Percentiles rank a stretch among this genome's conserved stretches.
Conservation (phyloP, 345 rosid species). For the Sisymbrium altissimum region DNA sequence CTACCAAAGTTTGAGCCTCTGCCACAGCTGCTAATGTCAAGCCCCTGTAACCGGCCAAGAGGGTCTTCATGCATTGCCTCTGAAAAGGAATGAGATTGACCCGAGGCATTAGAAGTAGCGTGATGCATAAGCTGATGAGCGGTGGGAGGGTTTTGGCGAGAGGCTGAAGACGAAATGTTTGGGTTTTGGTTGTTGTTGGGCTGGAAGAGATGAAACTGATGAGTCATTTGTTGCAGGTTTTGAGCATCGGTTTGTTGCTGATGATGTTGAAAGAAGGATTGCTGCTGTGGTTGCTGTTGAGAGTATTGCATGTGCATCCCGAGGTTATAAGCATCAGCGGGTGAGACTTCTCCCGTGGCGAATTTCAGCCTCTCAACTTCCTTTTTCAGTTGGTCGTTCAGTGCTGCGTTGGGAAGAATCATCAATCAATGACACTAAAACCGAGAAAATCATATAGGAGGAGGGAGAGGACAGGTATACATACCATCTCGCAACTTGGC, state of each 20-base stretch:
- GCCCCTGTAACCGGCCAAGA: slow-evolving; percentile 73
- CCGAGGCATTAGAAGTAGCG: slow-evolving; percentile 24
- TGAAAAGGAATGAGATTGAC: slow-evolving; percentile 45
- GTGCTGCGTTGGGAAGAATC: slow-evolving; percentile 41
- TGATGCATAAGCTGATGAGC: slow-evolving; percentile 42
- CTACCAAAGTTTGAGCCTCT: slow-evolving; percentile 61
- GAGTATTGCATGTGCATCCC: slow-evolving; percentile 60
- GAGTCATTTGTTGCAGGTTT: slow-evolving; percentile 51
- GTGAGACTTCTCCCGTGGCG: slow-evolving; percentile 71
- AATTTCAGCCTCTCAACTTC: slow-evolving; percentile 84
- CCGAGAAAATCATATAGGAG: neutral
- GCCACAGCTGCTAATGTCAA: slow-evolving; percentile 66
- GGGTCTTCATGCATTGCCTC: slow-evolving; percentile 68
- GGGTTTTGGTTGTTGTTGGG: slow-evolving; percentile 33
- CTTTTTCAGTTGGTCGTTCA: slow-evolving; percentile 80
- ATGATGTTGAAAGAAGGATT: slow-evolving; percentile 48
- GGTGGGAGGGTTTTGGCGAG: slow-evolving; percentile 26
- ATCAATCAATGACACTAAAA: neutral
- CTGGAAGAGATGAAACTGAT: slow-evolving; percentile 55
- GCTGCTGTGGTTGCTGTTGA: slow-evolving; percentile 43
- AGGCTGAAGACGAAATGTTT: slow-evolving; percentile 5
- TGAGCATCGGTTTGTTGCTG: slow-evolving; percentile 42
- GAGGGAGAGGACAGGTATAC: neutral
- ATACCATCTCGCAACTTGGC: slow-evolving; percentile 86
- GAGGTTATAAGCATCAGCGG: slow-evolving; percentile 56